These are phyloP conservation scores for Saccharomycopsis hybrid DNA, from an alignment of 1,139 yeast species.

Conservation along the genomic window DNA sequence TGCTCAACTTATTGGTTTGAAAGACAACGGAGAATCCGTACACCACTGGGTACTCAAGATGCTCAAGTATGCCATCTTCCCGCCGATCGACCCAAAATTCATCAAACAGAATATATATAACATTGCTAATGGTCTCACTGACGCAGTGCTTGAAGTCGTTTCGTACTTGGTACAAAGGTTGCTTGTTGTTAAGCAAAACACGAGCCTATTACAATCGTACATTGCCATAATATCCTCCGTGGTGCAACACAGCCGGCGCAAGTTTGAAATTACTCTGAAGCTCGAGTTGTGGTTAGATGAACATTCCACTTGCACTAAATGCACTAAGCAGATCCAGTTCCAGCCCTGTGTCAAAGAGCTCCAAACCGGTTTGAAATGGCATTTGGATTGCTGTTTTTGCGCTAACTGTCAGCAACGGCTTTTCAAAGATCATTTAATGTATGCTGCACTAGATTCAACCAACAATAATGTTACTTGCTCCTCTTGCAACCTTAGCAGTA, in stretches of 20 bases:
- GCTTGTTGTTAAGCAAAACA: slow-evolving; percentile 3
- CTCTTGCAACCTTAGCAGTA: neutral
- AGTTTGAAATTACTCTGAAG: slow-evolving; percentile 12
- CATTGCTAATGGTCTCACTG: neutral
- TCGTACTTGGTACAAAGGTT: slow-evolving; percentile 16
- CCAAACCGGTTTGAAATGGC: slow-evolving; percentile 14
- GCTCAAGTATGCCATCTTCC: slow-evolving; percentile 15
- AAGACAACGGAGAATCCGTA: slow-evolving; percentile 7
- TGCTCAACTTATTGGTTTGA: slow-evolving; percentile 6
- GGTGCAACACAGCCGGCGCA: neutral
- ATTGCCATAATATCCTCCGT: neutral
- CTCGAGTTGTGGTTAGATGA: slow-evolving; percentile 16
- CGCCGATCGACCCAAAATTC: slow-evolving; percentile 12
- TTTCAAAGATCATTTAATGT: slow-evolving; percentile 4
- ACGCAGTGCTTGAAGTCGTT: slow-evolving; percentile 7
- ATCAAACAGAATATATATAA: slow-evolving; percentile 7
- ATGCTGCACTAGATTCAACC: slow-evolving; percentile 2
- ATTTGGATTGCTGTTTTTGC: slow-evolving; percentile 14
- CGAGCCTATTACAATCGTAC: slow-evolving; percentile 2
- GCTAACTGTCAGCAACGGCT: slow-evolving; percentile 6
- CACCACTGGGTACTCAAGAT: slow-evolving; percentile 3
- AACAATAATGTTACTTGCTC: slow-evolving; percentile 6
- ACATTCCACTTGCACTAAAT: slow-evolving; percentile 5
- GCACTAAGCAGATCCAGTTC: slow-evolving; percentile 7
- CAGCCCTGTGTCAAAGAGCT: slow-evolving; percentile 13